Evolutionary conservation across 805 yeast species (phyloP).

Genomic region (Wickerhamiella kazuoi): DNA sequence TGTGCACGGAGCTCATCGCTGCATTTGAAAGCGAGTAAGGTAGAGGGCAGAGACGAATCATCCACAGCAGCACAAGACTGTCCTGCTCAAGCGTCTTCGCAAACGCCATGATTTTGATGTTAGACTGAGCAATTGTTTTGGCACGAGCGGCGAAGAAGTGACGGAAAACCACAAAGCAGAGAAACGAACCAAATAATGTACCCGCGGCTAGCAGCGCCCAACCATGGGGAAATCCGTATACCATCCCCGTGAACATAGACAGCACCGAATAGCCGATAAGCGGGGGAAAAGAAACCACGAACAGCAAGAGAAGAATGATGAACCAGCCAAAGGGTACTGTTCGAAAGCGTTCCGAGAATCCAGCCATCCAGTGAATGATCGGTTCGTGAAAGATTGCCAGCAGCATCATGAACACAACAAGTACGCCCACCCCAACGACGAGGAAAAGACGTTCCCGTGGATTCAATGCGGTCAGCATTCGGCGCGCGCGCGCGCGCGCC

Average conservation of each 20-base stretch:
- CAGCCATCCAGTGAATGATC: conserved; percentile 19
- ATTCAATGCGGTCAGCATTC: conserved; percentile 10
- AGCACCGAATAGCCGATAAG: conserved; percentile 63
- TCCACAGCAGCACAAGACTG: conserved; percentile 44
- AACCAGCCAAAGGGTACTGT: conserved; percentile 21
- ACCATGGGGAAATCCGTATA: conserved; percentile 64
- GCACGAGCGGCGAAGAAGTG: conserved; percentile 42
- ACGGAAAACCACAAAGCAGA: conserved; percentile 55
- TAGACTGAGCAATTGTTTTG: conserved; percentile 36
- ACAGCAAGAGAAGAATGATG: conserved; percentile 33
- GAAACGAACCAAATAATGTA: conserved; percentile 53
- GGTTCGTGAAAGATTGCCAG: conserved; percentile 21
- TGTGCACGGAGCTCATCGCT: conserved; percentile 76
- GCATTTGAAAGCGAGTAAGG: conserved; percentile 90
- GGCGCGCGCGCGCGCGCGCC: neutral
- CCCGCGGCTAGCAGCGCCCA: conserved; percentile 61
- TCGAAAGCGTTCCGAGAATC: conserved; percentile 18
- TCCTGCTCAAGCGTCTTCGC: conserved; percentile 58
- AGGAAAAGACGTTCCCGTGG: conserved; percentile 10
- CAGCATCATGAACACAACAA: conserved; percentile 12
- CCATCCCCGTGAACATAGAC: conserved; percentile 54
- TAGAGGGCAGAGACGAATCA: conserved; percentile 74
- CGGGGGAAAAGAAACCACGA: conserved; percentile 77
- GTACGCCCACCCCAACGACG: conserved; percentile 10
- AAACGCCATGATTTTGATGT: conserved; percentile 55